phyloP scores from a whole-genome alignment of 768 basidiomycete species.

The Kwoniella dendrophila region DNA sequence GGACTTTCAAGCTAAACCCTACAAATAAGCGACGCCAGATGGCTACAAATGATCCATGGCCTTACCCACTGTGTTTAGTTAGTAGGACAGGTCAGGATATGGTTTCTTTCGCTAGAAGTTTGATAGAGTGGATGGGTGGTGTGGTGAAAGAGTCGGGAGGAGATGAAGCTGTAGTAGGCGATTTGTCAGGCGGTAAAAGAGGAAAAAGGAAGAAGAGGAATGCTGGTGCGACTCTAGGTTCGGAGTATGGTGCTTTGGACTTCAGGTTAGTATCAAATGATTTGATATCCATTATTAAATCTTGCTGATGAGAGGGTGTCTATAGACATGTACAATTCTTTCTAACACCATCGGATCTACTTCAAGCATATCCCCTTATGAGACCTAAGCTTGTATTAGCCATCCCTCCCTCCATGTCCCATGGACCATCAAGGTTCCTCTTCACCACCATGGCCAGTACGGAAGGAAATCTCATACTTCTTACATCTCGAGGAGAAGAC shows the following conservation, averaged over 20 bases:
- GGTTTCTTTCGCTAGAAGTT: conserved; percentile 86
- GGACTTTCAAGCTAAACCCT: conserved; percentile 72
- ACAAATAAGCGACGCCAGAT: conserved; percentile 22
- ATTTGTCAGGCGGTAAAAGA: conserved; percentile 11
- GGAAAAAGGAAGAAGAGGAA: conserved; percentile 61
- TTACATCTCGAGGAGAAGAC: conserved; percentile 77
- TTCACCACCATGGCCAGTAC: conserved; percentile 84
- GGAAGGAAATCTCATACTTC: conserved; percentile 80
- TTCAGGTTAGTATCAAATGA: conserved; percentile 69
- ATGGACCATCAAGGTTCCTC: conserved; percentile 82
- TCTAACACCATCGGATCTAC: conserved; percentile 74
- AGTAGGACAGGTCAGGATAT: conserved; percentile 89
- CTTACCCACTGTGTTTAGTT: conserved; percentile 83
- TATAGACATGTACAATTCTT: conserved; percentile 89
- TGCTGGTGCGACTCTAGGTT: conserved; percentile 61
- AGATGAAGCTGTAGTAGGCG: conserved; percentile 65
- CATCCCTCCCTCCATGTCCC: conserved; percentile 86
- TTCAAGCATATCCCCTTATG: conserved; percentile 78
- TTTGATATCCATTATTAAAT: background rate
- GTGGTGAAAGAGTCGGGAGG: conserved; percentile 90
- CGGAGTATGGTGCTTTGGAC: conserved; percentile 83
- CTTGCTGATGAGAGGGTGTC: background rate
- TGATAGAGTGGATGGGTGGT: conserved; percentile 99
- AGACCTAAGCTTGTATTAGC: conserved; percentile 92
- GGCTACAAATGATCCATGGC: conserved; percentile 41